These are phyloP conservation scores for Penicillium cosmopolitanum DNA, from an alignment of 495 filamentous ascomycete species.

Conservation along the genomic window DNA sequence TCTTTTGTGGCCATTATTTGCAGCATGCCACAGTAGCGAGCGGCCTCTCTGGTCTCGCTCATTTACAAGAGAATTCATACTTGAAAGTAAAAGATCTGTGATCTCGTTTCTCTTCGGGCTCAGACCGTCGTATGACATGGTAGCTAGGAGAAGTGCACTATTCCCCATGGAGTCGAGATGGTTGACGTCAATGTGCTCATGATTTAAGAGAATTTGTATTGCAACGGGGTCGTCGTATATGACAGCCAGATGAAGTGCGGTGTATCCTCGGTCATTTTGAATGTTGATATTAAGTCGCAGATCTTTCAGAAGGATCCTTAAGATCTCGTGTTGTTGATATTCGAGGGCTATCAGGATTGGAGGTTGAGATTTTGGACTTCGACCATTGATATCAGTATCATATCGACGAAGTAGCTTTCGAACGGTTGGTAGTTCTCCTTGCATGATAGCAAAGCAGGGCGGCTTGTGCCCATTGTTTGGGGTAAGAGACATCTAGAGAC, in stretches of 20 bases:
- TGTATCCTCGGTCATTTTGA: background rate
- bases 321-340: slow-evolving; percentile 13
- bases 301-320: slow-evolving; percentile 4
- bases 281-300: background rate
- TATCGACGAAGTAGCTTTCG: background rate
- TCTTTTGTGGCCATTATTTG: no score
- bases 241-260: slow-evolving; percentile 6
- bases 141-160: background rate
- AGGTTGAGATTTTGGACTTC: background rate
- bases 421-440: slow-evolving; percentile 3
- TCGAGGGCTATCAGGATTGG: slow-evolving; percentile 12
- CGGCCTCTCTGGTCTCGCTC: no score
- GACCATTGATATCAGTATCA: slow-evolving; percentile 1
- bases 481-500: background rate
- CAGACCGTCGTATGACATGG: background rate
- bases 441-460: slow-evolving; percentile 2
- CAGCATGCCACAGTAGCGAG: no score
- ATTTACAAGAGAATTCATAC: no score
- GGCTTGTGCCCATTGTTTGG: background rate
- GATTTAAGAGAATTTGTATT: background rate
- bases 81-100: background rate
- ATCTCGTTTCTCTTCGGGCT: background rate
- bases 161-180: slow-evolving; percentile 5
- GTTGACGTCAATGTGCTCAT: background rate
- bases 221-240: slow-evolving; percentile 7